Base-by-base conservation (phyloP, 2,329 filamentous ascomycete genomes). In the Arthrobotrys megalospora region DNA sequence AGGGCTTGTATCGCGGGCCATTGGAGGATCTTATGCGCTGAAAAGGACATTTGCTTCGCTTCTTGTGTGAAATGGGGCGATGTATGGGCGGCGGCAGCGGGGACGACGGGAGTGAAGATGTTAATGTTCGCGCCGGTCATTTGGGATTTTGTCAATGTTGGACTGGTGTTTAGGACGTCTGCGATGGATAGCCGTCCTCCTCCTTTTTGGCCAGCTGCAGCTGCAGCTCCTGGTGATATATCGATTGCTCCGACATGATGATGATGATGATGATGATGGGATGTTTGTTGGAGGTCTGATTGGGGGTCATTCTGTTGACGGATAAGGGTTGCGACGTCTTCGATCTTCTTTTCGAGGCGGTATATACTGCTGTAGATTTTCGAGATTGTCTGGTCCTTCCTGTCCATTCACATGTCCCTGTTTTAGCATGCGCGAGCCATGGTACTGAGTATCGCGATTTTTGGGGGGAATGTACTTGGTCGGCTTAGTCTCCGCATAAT, bases 281-380 rank as follows among this genome's bases (percentile, higher is more conserved):
- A 4, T 52, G 19, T 43, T 34, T 36, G n/a, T 14, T 45, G 41
- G 10, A 45, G 7, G 81, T 24, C 80, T 80, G 69, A 80, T 80
- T 80, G 1, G 41, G 47, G 70, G 71, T 21, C 79, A 80, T 64
- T 80, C 72, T 76, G 83, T 81, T 80, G 82, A 78, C 81, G 83
- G 80, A 81, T 84, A 69, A 79, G 84, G 71, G 80, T 83, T 63
- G 86, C 86, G 12, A 87, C 82, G 65, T 85, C 84, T 80, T 88
- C 87, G 45, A 88, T 83, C 80, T 88, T 88, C 3, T 85, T 84
- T 81, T 88, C 87, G 16, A 88, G 84, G 11, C 87, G 84, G 82
- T 87, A 85, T 24, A 88, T 85, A 10, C 87, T 87, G 80, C 87
- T 88, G 82, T 88, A 88, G 34, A 88, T 87, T 81, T 88, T 85